phyloP scores from a whole-genome alignment of 352 stramenopile genomes.

The Phytophthora pinifolia region DNA sequence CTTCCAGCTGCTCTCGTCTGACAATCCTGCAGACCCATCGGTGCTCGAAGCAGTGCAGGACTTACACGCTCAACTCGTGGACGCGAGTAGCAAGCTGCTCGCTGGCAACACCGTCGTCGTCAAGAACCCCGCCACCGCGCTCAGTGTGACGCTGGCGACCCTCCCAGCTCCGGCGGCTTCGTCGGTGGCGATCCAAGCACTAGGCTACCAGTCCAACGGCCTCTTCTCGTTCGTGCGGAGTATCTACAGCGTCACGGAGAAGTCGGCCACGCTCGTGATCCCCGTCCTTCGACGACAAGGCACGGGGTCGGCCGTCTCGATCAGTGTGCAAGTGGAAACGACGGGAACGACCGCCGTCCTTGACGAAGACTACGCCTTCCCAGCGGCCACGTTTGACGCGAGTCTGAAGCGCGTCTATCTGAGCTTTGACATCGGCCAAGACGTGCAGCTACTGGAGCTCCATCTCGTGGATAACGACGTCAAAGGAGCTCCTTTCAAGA shows the following conservation, averaged over 20 bases:
- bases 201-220: constrained; percentile 59
- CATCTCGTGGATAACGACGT: constrained; percentile 44
- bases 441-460: constrained; percentile 46
- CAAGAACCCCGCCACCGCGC: constrained; percentile 32
- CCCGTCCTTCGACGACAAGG: constrained; percentile 59
- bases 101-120: constrained; percentile 33
- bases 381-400: constrained; percentile 22
- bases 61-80: constrained; percentile 41
- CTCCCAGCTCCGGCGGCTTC: constrained; percentile 8
- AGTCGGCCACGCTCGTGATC: constrained; percentile 38
- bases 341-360: constrained; percentile 35
- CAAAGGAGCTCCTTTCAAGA: constrained; percentile 56
- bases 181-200: constrained; percentile 38
- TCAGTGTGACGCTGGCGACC: constrained; percentile 35
- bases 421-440: constrained; percentile 54
- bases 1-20: constrained; percentile 55
- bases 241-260: constrained; percentile 64
- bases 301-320: constrained; percentile 33
- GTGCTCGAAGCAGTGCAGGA: constrained; percentile 48
- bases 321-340: constrained; percentile 44
- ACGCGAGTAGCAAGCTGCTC: constrained; percentile 41
- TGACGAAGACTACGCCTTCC: constrained; percentile 42
- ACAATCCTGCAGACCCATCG: constrained; percentile 46
- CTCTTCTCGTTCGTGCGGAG: constrained; percentile 61
- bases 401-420: constrained; percentile 38